Base-by-base conservation (phyloP, 257 asterid species). In the Solanum rostratum region DNA sequence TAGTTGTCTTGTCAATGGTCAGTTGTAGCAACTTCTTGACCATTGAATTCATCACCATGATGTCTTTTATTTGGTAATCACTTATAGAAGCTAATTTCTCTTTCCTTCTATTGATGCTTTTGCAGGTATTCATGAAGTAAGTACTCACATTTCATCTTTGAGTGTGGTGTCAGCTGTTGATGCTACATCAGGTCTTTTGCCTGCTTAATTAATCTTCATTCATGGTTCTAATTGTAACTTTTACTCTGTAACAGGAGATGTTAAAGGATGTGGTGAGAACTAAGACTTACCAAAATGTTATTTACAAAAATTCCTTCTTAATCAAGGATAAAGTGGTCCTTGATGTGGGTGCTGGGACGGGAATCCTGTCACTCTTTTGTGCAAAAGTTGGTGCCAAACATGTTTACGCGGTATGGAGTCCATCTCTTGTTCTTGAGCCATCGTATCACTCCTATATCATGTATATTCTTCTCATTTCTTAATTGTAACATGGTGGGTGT, bases 341-440 rank as follows among this genome's bases (percentile, higher is more conserved):
- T 85, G 98, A 96, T 84, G 99, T 95, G 65, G 99, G 98, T 82
- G 98, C 98, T 85, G 98, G 99, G 83, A 95, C 97, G 3, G 99
- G 99, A 86, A 96, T 95, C 59, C 94, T 96, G 82, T 96, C 99
- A 12, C 98, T 96, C 9, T 96, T 96, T 87, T 96, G 99, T 88
- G 99, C 99, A 54, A 96, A 95, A 95, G 93, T 86, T 84, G 99
- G 98, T 49, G 99, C 98, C 54, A 95, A 93, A 52, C 91, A 90
- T 88, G 94, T 90, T 80, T 91, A 87, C 80, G 93, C 92, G 52
- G 93, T 93, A 89, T 81, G 66, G 52, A 45, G 14, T 69, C 79
- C 46, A 76, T 76, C 82, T 49, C 45, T 76, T 49, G 62, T 76
- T 76, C 63, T 76, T 46, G 5, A 45, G 45, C 82, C 45, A 27